Percentiles rank a stretch among this genome's conserved stretches.
phyloP scores from a whole-genome alignment of 2,329 filamentous ascomycete genomes.

The Aureobasidium musti region DNA sequence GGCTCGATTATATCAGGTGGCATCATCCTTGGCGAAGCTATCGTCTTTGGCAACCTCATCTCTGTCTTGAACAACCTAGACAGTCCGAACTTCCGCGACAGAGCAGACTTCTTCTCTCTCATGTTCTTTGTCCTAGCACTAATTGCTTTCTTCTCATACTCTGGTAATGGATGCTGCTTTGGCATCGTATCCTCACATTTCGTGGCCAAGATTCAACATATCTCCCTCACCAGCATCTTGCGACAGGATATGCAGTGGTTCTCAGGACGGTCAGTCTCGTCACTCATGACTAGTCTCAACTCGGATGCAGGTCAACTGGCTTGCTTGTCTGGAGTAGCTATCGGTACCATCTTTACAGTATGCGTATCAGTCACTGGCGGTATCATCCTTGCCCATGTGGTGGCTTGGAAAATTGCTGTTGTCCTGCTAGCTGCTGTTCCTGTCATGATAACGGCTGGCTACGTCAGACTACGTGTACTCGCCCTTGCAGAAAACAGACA shows the following conservation, averaged over 20 bases:
- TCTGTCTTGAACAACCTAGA: constrained; percentile 51
- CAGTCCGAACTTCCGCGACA: constrained; percentile 33
- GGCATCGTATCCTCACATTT: constrained; percentile 52
- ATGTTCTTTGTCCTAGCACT: constrained; percentile 58
- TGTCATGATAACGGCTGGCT: constrained; percentile 50
- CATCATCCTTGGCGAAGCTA: constrained; percentile 61
- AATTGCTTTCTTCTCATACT: constrained; percentile 51
- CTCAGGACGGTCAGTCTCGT: constrained; percentile 48
- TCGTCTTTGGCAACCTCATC: constrained; percentile 59
- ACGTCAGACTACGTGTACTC: constrained; percentile 51
- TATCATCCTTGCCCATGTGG: constrained; percentile 50
- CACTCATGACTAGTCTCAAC: constrained; percentile 50
- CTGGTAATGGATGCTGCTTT: constrained; percentile 50
- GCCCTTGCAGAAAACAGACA: constrained; percentile 64
- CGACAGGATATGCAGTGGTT: constrained; percentile 59
- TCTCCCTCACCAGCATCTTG: constrained; percentile 55
- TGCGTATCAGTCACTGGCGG: constrained; percentile 51
- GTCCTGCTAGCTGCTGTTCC: constrained; percentile 54
- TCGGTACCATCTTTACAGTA: constrained; percentile 55
- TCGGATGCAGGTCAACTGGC: constrained; percentile 54
- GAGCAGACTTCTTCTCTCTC: constrained; percentile 49
- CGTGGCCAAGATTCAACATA: constrained; percentile 48
- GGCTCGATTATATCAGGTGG: constrained; percentile 51
- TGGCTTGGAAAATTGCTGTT: constrained; percentile 56
- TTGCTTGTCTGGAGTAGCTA: constrained; percentile 52